Base-by-base conservation (phyloP, 2,329 filamentous ascomycete species). In the Alternaria ethzedia region DNA sequence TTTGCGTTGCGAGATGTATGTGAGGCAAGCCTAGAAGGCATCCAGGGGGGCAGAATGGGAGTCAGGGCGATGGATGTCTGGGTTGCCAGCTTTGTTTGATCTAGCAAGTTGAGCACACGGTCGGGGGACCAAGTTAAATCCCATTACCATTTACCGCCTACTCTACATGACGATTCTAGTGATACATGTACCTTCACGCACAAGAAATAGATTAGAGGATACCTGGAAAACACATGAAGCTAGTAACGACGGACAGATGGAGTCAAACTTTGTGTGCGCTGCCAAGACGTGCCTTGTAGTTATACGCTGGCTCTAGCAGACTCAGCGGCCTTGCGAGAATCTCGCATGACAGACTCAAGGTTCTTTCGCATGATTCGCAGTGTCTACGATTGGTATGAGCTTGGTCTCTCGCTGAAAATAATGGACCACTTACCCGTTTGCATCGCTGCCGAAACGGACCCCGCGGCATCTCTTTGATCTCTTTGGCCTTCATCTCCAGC, bases 61-160 rank as follows among this genome's bases (percentile, higher is more conserved):
- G 62, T 72, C 11, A 54, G 43, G 41, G 59, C 52, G 15, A 73
- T 73, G 68, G 70, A 73, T 46, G 57, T 69, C 36, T 72, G 68
- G 70, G 59, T 62, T 57, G 68, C 65, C 36, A 72, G 45, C 59
- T 73, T 73, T 17, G 57, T 67, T 5, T 72, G 60, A 66, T 20
- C 11, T 25, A 23, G 41, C 41, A 11, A 21, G 26, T 4, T 15
- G 26, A 32, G 17, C 7, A 20, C 12, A 30, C 13, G 13, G 47
- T n/a, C 20, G n/a, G 28, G 28, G 28, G 28, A 32, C 28, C n/a
- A 32, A 32, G 26, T 21, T 6, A 15, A 10, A 51, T 32, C 26
- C 26, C 15, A 41, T 41, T 17, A 17, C 36, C n/a, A 41, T 10
- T 41, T 41, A n/a, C 36, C 36, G 36, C 9, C 36, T 41, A 41